Base-by-base conservation (phyloP, 1,139 yeast species). In the Hansenula sp. region DNA sequence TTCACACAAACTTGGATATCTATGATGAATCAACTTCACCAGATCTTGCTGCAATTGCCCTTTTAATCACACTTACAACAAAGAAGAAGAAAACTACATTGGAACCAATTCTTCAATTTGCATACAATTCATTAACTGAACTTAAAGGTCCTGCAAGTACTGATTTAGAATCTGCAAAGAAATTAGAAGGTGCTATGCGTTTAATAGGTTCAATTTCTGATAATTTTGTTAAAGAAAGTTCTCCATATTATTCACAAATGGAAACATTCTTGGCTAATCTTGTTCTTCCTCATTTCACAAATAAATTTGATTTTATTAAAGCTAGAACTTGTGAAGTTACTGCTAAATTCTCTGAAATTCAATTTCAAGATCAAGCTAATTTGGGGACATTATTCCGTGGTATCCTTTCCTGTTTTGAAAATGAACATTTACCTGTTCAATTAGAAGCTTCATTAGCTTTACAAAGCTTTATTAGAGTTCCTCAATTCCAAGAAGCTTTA, bases 261-360 rank as follows among this genome's bases (percentile, higher is more conserved):
- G 96, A 87, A 61, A 65, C 66, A 7, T 82, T 92, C 51, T 62
- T 92, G 41, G 68, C 73, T 8, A 65, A 68, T 12, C 74, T 77
- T 52, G 81, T 90, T 19, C 68, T 87, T 46, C 96, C 97, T 2
- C 82, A 81, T 47, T 79, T 92, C 48, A 54, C 67, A 12, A 79
- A 86, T 6, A 69, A 70, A 16, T 75, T 67, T 60, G 83, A 83
- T n/a, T 89, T 89, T 52, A 68, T 92, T 52, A 76, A 84, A 49
- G 90, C 96, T 4, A 75, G 97, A 57, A 79, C 95, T 1, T 83
- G 95, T 61, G 96, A 89, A 52, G 73, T 87, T 33, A 65, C 84
- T 29, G 72, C 84, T 32, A 77, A 79, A 49, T 82, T 86, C 55
- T 77, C 90, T n/a, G 82, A 75, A 32, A 62, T 86, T 28, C 69